phyloP scores from a whole-genome alignment of 345 rosid genomes.

The Sonneratia alba region DNA sequence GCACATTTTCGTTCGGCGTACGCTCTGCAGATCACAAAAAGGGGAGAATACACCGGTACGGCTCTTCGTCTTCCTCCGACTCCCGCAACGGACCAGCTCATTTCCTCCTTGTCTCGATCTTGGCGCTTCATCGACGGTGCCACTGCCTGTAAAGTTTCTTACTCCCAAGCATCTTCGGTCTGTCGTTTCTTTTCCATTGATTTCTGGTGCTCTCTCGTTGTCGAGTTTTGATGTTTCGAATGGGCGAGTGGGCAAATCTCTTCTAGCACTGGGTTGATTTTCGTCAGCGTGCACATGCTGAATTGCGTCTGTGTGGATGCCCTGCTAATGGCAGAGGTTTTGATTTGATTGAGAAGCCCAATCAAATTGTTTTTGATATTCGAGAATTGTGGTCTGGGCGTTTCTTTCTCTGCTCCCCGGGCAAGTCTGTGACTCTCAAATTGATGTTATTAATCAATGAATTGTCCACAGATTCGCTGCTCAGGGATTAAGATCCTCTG shows the following conservation, averaged over 20 bases:
- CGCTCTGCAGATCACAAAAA: no score
- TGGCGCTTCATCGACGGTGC: no score
- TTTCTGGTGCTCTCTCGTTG: neutral
- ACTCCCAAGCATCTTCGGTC: neutral
- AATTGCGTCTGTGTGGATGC: neutral
- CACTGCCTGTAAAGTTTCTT: no score
- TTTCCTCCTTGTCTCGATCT: no score
- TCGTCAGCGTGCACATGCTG: neutral
- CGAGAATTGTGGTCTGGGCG: neutral
- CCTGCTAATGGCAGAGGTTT: neutral
- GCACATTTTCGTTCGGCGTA: no score
- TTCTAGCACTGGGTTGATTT: neutral
- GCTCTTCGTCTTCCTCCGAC: no score
- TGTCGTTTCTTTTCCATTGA: neutral
- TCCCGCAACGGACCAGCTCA: no score
- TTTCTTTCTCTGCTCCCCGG: neutral
- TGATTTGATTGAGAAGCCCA: neutral
- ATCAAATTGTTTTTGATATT: neutral
- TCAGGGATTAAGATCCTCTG: neutral
- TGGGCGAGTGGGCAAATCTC: neutral
- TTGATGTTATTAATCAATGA: neutral
- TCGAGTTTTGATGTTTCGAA: neutral
- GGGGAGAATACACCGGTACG: no score
- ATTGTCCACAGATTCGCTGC: neutral
- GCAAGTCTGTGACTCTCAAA: neutral